Conservation (phyloP, 768 basidiomycete genomes). For the Terana coerulea region DNA sequence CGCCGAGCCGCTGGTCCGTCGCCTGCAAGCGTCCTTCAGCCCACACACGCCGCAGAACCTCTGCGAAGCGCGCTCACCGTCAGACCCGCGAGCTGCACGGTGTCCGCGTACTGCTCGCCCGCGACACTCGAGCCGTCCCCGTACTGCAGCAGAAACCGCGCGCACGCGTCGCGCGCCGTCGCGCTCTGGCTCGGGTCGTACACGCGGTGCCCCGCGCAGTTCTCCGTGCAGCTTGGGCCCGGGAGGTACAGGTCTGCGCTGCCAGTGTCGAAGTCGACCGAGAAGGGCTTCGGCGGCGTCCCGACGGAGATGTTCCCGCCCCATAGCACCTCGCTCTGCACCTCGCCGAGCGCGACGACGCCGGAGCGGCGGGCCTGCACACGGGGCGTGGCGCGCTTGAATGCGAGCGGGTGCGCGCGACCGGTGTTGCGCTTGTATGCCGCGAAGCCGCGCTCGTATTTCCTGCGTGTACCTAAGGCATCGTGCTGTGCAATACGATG, state of each 20-base stretch:
- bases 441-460: slow-evolving; percentile 37
- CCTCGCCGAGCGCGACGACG: slow-evolving; percentile 32
- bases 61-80: slow-evolving; percentile 26
- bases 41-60: background rate
- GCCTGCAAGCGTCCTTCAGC: slow-evolving; percentile 9
- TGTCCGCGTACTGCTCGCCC: slow-evolving; percentile 46
- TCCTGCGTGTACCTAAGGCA: no score
- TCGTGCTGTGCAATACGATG: no score
- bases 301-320: slow-evolving; percentile 44
- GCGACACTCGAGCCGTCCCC: slow-evolving; percentile 46
- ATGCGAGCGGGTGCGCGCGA: slow-evolving; percentile 30
- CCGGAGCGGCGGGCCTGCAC: slow-evolving; percentile 24
- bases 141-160: slow-evolving; percentile 39
- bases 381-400: background rate
- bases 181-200: slow-evolving; percentile 42
- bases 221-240: slow-evolving; percentile 31
- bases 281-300: slow-evolving; percentile 40
- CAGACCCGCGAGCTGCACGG: slow-evolving; percentile 39
- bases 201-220: slow-evolving; percentile 35
- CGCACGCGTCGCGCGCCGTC: slow-evolving; percentile 22
- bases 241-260: slow-evolving; percentile 49
- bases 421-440: slow-evolving; percentile 47
- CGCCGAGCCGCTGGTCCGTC: slow-evolving; percentile 19
- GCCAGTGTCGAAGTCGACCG: slow-evolving; percentile 36
- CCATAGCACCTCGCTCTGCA: slow-evolving; percentile 37